phyloP scores from a whole-genome alignment of 208 protist genomes.

The Trypanosoma caninum region DNA sequence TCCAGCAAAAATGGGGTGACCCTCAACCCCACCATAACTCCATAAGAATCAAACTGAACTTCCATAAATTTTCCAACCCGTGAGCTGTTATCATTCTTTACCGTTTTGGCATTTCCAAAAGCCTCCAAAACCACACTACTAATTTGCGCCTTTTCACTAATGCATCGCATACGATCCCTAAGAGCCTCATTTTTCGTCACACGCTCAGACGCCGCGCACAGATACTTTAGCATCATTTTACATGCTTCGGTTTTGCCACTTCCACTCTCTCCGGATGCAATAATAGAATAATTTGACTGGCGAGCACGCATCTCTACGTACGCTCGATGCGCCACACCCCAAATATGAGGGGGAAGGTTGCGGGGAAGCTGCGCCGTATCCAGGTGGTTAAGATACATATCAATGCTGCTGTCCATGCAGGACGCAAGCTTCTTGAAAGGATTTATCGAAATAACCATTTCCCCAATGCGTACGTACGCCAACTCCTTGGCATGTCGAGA shows the following conservation, averaged over 20 bases:
- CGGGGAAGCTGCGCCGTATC: conserved; percentile 13
- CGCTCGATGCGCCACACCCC: conserved; percentile 31
- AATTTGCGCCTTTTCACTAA: conserved; percentile 49
- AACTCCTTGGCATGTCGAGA: conserved; percentile 24
- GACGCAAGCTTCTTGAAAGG: conserved; percentile 29
- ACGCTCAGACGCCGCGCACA: conserved; percentile 28
- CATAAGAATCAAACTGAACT: conserved; percentile 51
- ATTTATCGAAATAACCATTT: conserved; percentile 35
- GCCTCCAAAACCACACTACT: conserved; percentile 62
- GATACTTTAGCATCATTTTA: conserved; percentile 58
- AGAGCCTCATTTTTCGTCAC: conserved; percentile 10
- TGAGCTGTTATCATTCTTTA: conserved; percentile 74
- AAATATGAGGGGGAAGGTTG: conserved; percentile 26
- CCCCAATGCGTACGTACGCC: conserved; percentile 38
- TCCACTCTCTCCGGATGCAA: conserved; percentile 39
- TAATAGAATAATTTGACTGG: conserved; percentile 28
- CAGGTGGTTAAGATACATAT: conserved; percentile 22
- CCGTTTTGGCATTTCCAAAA: conserved; percentile 85
- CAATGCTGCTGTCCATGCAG: conserved; percentile 22
- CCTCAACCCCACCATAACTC: conserved; percentile 31
- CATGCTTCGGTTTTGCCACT: conserved; percentile 60
- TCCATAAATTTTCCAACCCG: conserved; percentile 84
- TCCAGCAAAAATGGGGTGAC: conserved; percentile 47
- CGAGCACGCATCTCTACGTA: conserved; percentile 25
- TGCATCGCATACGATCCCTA: conserved; percentile 10